These are phyloP conservation scores for Camellia japonica DNA, from an alignment of 148 eudicot species.

Conservation along the genomic window DNA sequence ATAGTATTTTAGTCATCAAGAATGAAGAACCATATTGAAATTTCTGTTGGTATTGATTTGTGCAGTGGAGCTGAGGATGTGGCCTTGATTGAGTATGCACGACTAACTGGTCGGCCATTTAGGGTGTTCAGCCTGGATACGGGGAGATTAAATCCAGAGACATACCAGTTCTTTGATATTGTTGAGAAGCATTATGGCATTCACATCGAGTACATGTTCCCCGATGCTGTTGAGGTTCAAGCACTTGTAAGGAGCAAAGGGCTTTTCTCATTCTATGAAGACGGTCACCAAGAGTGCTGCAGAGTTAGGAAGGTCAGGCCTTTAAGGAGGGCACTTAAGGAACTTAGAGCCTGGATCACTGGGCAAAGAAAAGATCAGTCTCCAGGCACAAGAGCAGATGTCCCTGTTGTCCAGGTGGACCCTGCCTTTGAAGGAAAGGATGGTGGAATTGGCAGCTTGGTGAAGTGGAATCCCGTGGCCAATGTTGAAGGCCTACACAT, in stretches of 20 bases:
- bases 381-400: constrained; percentile 16
- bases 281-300: constrained; percentile 23
- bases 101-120: constrained; percentile 14
- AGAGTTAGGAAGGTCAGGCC: constrained; percentile 18
- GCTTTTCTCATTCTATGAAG: constrained; percentile 17
- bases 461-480: constrained; percentile 23
- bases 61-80: constrained; percentile 26
- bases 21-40: neutral
- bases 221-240: constrained; percentile 16
- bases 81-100: constrained; percentile 19
- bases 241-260: constrained; percentile 11
- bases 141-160: constrained; percentile 17
- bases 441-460: constrained; percentile 13
- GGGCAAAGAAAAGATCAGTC: constrained; percentile 25
- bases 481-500: constrained; percentile 8
- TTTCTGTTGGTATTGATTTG: neutral
- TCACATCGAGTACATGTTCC: constrained; percentile 15
- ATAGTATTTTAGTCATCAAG: neutral
- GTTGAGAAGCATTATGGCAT: constrained; percentile 15
- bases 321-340: constrained; percentile 11
- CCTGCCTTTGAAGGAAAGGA: constrained; percentile 15
- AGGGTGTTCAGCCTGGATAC: constrained; percentile 24
- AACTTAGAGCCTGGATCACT: constrained; percentile 18
- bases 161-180: constrained; percentile 9
- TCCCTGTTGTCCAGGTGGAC: constrained; percentile 20